phyloP scores from a whole-genome alignment of 2,329 filamentous ascomycete species.

The Sporothrix inflata region DNA sequence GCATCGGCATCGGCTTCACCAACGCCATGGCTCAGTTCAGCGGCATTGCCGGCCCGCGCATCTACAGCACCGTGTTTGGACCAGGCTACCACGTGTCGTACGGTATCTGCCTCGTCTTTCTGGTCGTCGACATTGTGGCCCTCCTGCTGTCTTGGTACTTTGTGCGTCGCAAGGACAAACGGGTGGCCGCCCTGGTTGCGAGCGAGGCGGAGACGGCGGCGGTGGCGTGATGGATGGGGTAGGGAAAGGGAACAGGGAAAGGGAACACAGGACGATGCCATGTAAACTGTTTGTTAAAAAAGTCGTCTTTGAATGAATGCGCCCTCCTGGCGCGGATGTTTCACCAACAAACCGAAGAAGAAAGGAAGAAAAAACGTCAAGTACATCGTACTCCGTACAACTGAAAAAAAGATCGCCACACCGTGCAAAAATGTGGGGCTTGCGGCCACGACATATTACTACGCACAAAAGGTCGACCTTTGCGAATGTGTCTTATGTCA shows the following conservation, averaged over 20 bases:
- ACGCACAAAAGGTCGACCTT: too few species aligned
- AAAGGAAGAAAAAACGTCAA: too few species aligned
- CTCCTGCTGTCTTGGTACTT: conserved; percentile 37
- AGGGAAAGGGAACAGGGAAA: too few species aligned
- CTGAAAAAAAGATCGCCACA: too few species aligned
- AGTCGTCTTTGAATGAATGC: too few species aligned
- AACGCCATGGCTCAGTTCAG: conserved; percentile 50
- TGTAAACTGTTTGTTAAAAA: background rate
- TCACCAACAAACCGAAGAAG: too few species aligned
- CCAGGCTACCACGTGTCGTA: conserved; percentile 45
- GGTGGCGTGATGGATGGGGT: background rate
- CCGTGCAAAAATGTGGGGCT: too few species aligned
- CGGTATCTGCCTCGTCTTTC: conserved; percentile 40
- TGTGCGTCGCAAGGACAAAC: conserved; percentile 33
- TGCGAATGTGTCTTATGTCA: too few species aligned
- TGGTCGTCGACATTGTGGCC: conserved; percentile 35
- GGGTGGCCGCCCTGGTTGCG: conserved; percentile 4
- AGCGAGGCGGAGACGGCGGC: background rate
- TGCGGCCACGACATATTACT: too few species aligned
- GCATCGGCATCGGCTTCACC: conserved; percentile 47
- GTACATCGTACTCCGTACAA: too few species aligned
- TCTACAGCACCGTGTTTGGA: conserved; percentile 47
- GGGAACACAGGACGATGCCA: too few species aligned
- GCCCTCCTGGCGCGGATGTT: too few species aligned
- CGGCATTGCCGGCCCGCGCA: conserved; percentile 47